phyloP scores from a whole-genome alignment of 1,139 yeast species.

The Kurtzmaniella quercitrusa region DNA sequence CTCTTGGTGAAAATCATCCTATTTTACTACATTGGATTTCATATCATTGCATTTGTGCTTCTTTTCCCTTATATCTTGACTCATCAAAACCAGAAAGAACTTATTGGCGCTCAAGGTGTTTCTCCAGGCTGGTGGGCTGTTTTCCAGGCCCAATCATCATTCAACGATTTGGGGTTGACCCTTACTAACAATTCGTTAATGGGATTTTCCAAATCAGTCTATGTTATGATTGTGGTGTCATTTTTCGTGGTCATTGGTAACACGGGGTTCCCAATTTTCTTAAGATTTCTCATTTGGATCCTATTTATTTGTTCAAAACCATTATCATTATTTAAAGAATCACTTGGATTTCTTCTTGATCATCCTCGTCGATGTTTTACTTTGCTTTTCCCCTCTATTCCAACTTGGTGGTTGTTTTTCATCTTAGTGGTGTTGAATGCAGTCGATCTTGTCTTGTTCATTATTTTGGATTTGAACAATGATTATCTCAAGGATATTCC shows the following conservation, averaged over 20 bases:
- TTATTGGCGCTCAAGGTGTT: slow-evolving; percentile 52
- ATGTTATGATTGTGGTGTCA: slow-evolving; percentile 56
- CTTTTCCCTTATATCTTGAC: slow-evolving; percentile 64
- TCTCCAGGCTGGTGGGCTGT: slow-evolving; percentile 91
- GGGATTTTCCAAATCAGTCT: slow-evolving; percentile 59
- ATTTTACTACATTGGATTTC: slow-evolving; percentile 72
- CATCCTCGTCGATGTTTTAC: slow-evolving; percentile 98
- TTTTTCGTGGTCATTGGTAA: slow-evolving; percentile 85
- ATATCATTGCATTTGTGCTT: slow-evolving; percentile 53
- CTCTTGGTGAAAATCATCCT: slow-evolving; percentile 65
- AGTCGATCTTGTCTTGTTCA: slow-evolving; percentile 74
- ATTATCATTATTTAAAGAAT: slow-evolving; percentile 63
- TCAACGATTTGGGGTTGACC: slow-evolving; percentile 81
- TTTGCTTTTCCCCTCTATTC: slow-evolving; percentile 80
- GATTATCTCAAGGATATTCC: slow-evolving; percentile 46
- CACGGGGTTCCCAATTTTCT: slow-evolving; percentile 84
- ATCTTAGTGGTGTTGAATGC: slow-evolving; percentile 70
- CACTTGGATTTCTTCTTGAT: slow-evolving; percentile 80
- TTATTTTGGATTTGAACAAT: slow-evolving; percentile 68
- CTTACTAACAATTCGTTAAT: slow-evolving; percentile 76
- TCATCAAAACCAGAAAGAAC: slow-evolving; percentile 35
- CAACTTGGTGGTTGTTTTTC: slow-evolving; percentile 91
- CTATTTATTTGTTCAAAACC: slow-evolving; percentile 66
- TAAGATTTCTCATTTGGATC: slow-evolving; percentile 80
- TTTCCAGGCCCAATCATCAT: slow-evolving; percentile 72